A percentile compares a stretch with the other conserved stretches of the same genome.
Conservation (phyloP, 2,329 filamentous ascomycete species). For the Diaporthe citrichinensis region DNA sequence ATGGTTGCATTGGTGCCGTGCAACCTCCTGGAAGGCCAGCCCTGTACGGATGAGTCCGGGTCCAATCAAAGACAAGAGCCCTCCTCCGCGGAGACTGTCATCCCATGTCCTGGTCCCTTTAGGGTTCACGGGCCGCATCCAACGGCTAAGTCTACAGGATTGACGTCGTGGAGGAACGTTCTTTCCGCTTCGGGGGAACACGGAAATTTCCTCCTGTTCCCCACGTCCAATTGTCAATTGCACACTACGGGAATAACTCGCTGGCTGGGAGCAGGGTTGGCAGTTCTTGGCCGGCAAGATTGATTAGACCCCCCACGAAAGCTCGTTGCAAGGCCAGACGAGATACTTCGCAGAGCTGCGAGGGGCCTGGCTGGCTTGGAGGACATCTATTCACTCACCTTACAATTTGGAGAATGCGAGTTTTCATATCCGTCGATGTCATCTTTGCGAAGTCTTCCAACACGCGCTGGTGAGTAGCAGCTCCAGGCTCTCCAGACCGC, state of each 20-base stretch:
- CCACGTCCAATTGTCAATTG: neutral
- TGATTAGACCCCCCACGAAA: neutral
- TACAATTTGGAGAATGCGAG: neutral
- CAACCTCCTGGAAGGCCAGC: neutral
- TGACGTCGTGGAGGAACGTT: neutral
- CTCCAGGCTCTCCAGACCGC: neutral
- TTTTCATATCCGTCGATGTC: neutral
- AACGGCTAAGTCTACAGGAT: neutral
- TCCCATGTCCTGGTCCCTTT: neutral
- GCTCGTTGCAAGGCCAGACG: neutral
- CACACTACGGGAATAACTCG: no score
- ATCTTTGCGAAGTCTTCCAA: neutral
- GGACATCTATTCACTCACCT: neutral
- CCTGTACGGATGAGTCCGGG: neutral
- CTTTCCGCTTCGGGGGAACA: constrained; percentile 1
- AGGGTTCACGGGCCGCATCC: constrained; percentile 10
- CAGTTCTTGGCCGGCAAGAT: neutral
- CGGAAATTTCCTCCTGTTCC: neutral
- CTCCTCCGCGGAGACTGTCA: neutral
- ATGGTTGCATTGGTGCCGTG: constrained; percentile 1
- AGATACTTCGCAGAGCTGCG: neutral
- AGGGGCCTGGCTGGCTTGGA: no score
- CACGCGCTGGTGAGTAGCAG: neutral
- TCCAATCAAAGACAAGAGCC: neutral
- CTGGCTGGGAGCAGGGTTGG: neutral